Evolutionary conservation across 2,329 filamentous ascomycete genomes (phyloP).

Genomic region (Cercospora sojina): DNA sequence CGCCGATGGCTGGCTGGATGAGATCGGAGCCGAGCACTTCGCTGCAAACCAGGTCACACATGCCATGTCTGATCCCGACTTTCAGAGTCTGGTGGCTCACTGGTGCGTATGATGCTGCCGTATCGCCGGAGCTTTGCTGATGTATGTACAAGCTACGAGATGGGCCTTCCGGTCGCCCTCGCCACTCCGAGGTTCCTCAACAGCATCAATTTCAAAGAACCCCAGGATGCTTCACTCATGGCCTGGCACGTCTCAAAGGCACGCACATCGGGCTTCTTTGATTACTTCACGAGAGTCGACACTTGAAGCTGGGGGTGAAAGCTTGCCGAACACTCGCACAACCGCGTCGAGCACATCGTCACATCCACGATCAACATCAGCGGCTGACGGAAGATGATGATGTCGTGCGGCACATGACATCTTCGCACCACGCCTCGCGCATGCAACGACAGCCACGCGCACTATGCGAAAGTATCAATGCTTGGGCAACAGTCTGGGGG

Average conservation of each 20-base stretch:
- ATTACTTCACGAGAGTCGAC: conserved; percentile 1
- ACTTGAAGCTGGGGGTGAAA: not conserved
- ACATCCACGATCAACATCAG: not conserved
- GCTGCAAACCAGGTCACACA: conserved; percentile 8
- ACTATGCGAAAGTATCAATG: no score
- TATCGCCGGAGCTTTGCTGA: not conserved
- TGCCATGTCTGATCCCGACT: conserved; percentile 10
- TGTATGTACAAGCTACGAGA: not conserved
- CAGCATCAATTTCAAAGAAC: conserved; percentile 7
- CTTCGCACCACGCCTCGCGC: no score
- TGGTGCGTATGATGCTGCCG: not conserved
- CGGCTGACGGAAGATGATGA: not conserved
- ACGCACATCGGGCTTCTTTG: not conserved
- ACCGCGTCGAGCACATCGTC: not conserved
- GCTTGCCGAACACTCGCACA: not conserved
- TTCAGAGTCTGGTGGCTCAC: conserved; percentile 5
- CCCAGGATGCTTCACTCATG: not conserved
- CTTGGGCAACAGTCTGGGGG: no score
- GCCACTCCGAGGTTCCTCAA: conserved; percentile 8
- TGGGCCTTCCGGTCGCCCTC: conserved; percentile 1
- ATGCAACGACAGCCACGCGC: no score
- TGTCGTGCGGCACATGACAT: no score
- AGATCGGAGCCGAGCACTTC: not conserved
- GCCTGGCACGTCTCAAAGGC: conserved; percentile 8
- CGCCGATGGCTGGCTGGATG: conserved; percentile 4